Base-by-base conservation (phyloP, 495 filamentous ascomycete genomes). In the Neurospora africana region DNA sequence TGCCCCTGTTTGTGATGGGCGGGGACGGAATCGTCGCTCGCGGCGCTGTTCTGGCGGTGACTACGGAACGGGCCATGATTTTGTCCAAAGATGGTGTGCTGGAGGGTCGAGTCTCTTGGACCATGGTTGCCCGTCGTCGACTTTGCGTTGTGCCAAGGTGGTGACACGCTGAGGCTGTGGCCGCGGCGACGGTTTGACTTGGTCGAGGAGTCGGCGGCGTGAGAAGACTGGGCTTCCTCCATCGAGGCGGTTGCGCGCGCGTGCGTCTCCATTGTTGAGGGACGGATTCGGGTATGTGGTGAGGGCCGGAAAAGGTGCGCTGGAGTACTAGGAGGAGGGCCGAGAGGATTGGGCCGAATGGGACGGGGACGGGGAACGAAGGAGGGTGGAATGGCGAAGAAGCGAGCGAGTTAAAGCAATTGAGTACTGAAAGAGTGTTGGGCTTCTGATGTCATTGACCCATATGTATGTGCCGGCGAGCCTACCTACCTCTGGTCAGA, bases 1-100 rank as follows among this genome's bases (percentile, higher is more conserved):
- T 68, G 43, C 27, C 72, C 53, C 68, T 73, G 58, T 0, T 53
- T 40, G 53, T 76, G 69, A 74, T 79, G 70, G 30, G 77, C 68
- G 71, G 76, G 69, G 68, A 73, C 71, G 3, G 67, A 30, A 8
- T 61, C 47, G 36, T 68, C 74, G 9, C 73, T 72, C 37, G 72
- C 77, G 19, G 47, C 43, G 3, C 27, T 36, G 37, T 38, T 37
- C 17, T 27, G 53, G 53, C 53, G 53, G 53, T 61, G 53, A 61
- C 27, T 61, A 27, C 53, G 53, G 5, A 61, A 61, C 6, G 3
- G 53, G 53, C 53, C 53, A 61, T 61, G 53, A 7, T 33, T 61
- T 7, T 61, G 53, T 8, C 27, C 53, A 0, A 61, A 61, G 6
- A 17, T 8, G 53, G 15, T 61, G 53, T 61, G 53, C 53, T 61